These are phyloP conservation scores for Paraconiothyrium brasiliense DNA, from an alignment of 2,329 filamentous ascomycete species.

Conservation along the genomic window DNA sequence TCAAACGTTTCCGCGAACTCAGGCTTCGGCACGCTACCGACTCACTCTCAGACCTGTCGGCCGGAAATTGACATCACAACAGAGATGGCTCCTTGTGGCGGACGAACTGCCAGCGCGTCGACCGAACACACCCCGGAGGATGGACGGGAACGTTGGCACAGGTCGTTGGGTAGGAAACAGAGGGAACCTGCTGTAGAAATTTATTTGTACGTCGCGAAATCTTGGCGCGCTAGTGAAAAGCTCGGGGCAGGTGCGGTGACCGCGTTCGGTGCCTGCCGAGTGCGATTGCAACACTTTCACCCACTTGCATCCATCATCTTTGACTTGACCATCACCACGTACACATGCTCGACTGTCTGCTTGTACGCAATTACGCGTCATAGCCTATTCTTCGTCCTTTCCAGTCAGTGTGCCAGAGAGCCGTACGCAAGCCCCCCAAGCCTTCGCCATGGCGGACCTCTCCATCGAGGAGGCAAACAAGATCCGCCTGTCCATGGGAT, in stretches of 20 bases:
- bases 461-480: conserved; percentile 91
- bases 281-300: background rate
- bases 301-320: background rate
- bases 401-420: background rate
- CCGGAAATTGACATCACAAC: conserved; percentile 86
- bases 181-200: conserved; percentile 25
- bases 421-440: background rate
- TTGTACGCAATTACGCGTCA: too few species aligned
- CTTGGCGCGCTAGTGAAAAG: conserved; percentile 31
- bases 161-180: conserved; percentile 66
- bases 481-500: conserved; percentile 85
- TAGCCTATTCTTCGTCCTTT: background rate
- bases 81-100: conserved; percentile 76
- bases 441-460: conserved; percentile 41
- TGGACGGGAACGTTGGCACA: conserved; percentile 85
- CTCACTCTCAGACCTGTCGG: conserved; percentile 95
- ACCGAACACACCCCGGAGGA: conserved; percentile 69
- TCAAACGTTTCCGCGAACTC: conserved; percentile 50
- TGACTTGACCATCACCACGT: background rate
- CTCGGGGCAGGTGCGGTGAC: conserved; percentile 15
- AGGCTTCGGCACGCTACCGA: conserved; percentile 65
- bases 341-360: background rate
- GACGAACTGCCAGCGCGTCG: conserved; percentile 88
- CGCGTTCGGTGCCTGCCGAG: conserved; percentile 7
- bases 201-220: conserved; percentile 39